These are phyloP conservation scores for Aspergillus diversus DNA, from an alignment of 495 filamentous ascomycete species.

Conservation along the genomic window DNA sequence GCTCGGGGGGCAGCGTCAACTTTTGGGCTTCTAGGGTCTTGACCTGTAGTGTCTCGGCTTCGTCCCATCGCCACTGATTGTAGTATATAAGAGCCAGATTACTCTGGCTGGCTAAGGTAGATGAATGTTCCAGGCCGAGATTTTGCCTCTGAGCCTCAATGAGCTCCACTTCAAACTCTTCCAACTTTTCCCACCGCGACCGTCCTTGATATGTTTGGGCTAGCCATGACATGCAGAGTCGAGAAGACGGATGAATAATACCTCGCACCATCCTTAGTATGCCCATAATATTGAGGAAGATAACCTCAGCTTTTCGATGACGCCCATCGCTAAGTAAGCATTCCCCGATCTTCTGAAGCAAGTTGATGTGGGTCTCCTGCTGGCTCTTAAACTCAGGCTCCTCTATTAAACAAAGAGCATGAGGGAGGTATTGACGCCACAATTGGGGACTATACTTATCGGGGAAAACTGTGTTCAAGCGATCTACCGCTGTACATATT, in stretches of 20 bases:
- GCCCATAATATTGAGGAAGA: background rate
- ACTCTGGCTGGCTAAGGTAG: background rate
- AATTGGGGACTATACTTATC: background rate
- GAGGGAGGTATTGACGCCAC: conserved; percentile 10
- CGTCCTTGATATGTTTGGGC: background rate
- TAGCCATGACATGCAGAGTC: background rate
- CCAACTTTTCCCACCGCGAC: background rate
- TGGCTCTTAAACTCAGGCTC: background rate
- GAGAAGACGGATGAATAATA: background rate
- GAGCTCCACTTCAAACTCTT: background rate
- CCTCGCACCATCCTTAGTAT: background rate
- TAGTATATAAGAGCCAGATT: background rate
- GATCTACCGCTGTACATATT: background rate
- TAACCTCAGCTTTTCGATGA: background rate
- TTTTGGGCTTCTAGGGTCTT: background rate
- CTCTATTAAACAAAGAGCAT: background rate
- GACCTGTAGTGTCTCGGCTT: background rate
- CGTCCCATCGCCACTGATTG: background rate
- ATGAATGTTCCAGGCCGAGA: background rate
- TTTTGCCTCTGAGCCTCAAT: background rate
- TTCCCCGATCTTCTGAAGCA: background rate
- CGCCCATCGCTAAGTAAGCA: background rate
- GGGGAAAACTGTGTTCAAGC: background rate
- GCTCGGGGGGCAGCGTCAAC: background rate
- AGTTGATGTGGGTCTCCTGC: background rate